Base-by-base conservation (phyloP, 495 filamentous ascomycete species). In the Aspergillus avenaceus region DNA sequence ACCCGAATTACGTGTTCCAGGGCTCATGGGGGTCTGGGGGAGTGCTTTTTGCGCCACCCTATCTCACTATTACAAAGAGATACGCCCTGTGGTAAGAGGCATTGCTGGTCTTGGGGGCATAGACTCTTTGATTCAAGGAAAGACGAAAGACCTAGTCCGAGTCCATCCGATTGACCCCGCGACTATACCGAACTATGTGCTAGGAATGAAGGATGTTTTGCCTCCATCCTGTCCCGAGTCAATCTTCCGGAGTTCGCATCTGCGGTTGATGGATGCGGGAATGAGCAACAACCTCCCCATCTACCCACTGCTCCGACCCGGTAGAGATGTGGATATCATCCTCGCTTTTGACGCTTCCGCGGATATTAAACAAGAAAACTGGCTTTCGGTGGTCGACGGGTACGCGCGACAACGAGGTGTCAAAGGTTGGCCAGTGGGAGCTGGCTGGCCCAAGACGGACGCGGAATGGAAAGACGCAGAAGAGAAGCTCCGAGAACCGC, bases 221-320 rank as follows among this genome's bases (percentile, higher is more conserved):
- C 88, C 90, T 1, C 61, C 76, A 0, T 88, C 84, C 2, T 85
- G 83, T 38, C 90, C 93, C 0, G 78, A 85, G 40, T 87, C 80
- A 22, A 82, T 95, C 32, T 83, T 86, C 58, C 72, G 79, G 41
- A 76, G 72, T 16, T 71, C 83, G 27, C 83, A 89, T 55, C 74
- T 97, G 21, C 85, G 93, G 55, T 80, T 97, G 4, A 96, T 96
- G 87, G 93, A 98, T 69, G 90, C 93, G 5, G 93, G 93, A 11
- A 98, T 98, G 91, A 90, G 86, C 44, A 97, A 97, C 63, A 98
- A 98, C 57, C 77, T 98, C 3, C 92, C 93, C 4, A 88, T 96
- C 23, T 98, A 98, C 65, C 93, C 93, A 0, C 78, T 97, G 5
- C 83, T 98, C 21, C 81, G 93, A 16, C 89, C 87, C 0, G 91